Base-by-base conservation (phyloP, 352 stramenopile species). In the Saprolegnia parasitica region DNA sequence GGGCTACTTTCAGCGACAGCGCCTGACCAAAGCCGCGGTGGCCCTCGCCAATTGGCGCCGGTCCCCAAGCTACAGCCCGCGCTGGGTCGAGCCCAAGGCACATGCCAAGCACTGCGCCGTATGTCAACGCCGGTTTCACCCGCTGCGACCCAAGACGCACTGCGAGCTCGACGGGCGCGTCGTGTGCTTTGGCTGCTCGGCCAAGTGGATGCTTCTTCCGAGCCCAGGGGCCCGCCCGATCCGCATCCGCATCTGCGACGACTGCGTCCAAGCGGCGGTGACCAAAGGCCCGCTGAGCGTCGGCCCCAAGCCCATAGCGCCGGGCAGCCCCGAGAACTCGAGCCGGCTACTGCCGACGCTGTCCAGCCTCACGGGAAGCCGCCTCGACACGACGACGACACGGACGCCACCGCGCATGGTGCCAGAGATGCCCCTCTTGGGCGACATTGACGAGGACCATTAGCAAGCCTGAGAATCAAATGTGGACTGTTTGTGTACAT, bases 121-220 rank as follows among this genome's bases (percentile, higher is more conserved):
- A 3, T 60, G 52, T 24, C n/a, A 16, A 26, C 11, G 52, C 8
- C 52, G 35, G 13, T 60, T 60, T 9, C 24, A 40, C 35, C 35
- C 16, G 11, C 20, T 60, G 4, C 52, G 35, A 24, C 52, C 24
- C 3, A 60, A 60, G 35, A 18, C 20, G 9, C 52, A 60, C 20
- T 60, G 52, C 9, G 52, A 60, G 16, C 35, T 60, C 35, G 52
- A 60, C 20, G 52, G 52, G 11, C 52, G 52, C 35, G 52, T 60
- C 24, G 52, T 60, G 52, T 60, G 52, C 9, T 60, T 15, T n/a
- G 42, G 42, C 3, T 49, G 42, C 42, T 49, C 42, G 16, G 35
- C 35, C 13, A 60, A 42, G 52, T 60, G 52, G 24, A 20, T 16
- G 11, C 52, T 42, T 4, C 35, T 60, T 1, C 35, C 52, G 13